Evolutionary conservation across 352 stramenopile genomes (phyloP).

Genomic region (Globisporangium viniferum): DNA sequence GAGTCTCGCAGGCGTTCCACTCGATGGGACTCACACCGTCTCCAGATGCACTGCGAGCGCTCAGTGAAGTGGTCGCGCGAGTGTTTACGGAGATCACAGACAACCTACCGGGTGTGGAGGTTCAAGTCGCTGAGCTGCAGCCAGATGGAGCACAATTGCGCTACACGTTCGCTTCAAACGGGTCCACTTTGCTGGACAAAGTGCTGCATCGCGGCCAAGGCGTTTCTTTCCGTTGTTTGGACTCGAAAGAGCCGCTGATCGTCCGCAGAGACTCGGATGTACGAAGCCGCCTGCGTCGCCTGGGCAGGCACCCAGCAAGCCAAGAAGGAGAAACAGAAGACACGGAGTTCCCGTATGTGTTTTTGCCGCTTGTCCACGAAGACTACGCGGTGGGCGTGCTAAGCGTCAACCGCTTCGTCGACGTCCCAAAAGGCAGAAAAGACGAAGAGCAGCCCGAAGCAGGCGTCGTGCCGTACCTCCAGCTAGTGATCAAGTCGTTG

Average conservation of each 20-base stretch:
- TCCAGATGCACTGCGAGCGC: conserved; percentile 39
- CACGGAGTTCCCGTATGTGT: conserved; percentile 44
- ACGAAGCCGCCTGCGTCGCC: conserved; percentile 26
- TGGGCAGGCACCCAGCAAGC: conserved; percentile 14
- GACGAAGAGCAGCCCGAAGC: conserved; percentile 66
- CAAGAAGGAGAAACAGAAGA: not conserved
- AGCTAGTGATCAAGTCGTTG: conserved; percentile 34
- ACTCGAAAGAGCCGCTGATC: conserved; percentile 37
- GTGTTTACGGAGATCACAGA: conserved; percentile 47
- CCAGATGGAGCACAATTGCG: conserved; percentile 34
- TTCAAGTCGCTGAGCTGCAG: conserved; percentile 60
- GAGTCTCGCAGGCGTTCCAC: conserved; percentile 24
- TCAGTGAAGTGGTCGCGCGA: conserved; percentile 35
- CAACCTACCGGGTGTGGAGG: conserved; percentile 48
- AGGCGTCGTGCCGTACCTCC: conserved; percentile 55
- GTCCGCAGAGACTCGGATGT: conserved; percentile 34
- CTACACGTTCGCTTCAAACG: conserved; percentile 49
- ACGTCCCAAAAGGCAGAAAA: conserved; percentile 48
- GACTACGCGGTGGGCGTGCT: conserved; percentile 58
- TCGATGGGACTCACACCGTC: conserved; percentile 55
- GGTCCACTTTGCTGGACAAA: conserved; percentile 31
- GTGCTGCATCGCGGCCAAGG: conserved; percentile 44
- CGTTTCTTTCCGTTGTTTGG: conserved; percentile 55
- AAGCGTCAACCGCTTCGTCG: conserved; percentile 51
- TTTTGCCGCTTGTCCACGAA: conserved; percentile 67